Percentiles rank a stretch among this genome's conserved stretches.
Conservation (phyloP, 148 eudicot genomes). For the Vaccinium corymbosum region DNA sequence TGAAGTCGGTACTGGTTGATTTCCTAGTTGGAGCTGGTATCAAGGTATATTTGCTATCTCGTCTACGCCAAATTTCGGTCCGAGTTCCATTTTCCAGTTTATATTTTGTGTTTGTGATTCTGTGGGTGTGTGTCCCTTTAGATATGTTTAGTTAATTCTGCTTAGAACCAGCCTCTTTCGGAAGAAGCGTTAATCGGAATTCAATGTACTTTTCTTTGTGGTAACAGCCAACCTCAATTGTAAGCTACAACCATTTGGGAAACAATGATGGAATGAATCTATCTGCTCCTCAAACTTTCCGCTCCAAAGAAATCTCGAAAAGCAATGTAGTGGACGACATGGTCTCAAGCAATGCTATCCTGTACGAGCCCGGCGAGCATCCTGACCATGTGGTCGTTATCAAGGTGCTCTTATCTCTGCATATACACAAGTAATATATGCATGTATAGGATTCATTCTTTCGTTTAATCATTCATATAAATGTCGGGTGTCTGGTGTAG, state of each 20-base stretch:
- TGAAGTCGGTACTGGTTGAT: constrained; percentile 95
- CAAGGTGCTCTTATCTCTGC: constrained; percentile 54
- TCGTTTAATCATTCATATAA: too few relatives aligned
- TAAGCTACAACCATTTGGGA: constrained; percentile 99
- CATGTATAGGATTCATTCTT: neutral
- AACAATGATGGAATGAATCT: constrained; percentile 99
- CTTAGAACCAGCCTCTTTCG: too few relatives aligned
- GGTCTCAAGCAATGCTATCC: constrained; percentile 93
- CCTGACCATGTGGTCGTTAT: constrained; percentile 98
- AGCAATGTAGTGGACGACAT: constrained; percentile 99
- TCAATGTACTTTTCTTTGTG: neutral
- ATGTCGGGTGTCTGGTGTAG: constrained; percentile 25
- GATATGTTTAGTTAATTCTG: too few relatives aligned
- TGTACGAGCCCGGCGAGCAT: constrained; percentile 95
- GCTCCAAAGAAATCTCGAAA: constrained; percentile 95
- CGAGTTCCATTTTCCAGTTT: neutral
- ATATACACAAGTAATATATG: too few relatives aligned
- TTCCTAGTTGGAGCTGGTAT: constrained; percentile 99
- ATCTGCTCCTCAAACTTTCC: constrained; percentile 95
- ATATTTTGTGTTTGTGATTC: neutral
- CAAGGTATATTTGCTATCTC: constrained; percentile 43
- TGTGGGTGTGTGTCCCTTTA: neutral
- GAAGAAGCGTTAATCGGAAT: too few relatives aligned
- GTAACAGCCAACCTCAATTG: constrained; percentile 89
- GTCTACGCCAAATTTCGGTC: neutral